phyloP scores from a whole-genome alignment of 148 eudicot genomes.

The Polygonum aviculare region DNA sequence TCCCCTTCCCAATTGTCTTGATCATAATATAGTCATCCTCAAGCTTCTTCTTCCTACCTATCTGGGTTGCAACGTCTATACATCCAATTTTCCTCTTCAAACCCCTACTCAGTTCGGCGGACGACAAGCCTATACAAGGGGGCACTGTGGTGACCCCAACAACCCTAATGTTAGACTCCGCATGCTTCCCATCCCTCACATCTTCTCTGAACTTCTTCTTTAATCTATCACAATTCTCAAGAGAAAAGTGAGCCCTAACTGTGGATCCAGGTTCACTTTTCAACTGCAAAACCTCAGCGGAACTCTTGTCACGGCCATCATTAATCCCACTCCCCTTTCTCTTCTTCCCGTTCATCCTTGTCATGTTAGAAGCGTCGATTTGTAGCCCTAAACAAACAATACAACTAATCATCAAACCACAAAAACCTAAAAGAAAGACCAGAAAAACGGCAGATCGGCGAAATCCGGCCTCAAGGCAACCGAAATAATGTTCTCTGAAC shows the following conservation, averaged over 20 bases:
- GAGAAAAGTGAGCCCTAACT: slow-evolving; percentile 50
- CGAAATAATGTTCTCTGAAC: not conserved
- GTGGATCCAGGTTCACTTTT: slow-evolving; percentile 31
- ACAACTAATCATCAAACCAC: not conserved
- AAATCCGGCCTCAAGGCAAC: not conserved
- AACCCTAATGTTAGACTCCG: slow-evolving; percentile 38
- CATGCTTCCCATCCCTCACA: slow-evolving; percentile 25
- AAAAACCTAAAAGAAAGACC: not conserved
- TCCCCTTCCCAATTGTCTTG: slow-evolving; percentile 64
- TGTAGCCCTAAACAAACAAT: slow-evolving; percentile 5
- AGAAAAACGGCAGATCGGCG: not conserved
- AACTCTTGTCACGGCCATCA: slow-evolving; percentile 13
- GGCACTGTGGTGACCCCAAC: slow-evolving; percentile 63
- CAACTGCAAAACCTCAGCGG: slow-evolving; percentile 21
- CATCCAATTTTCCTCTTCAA: slow-evolving; percentile 87
- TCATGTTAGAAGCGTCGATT: slow-evolving; percentile 9
- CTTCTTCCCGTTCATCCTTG: slow-evolving; percentile 46
- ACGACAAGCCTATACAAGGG: slow-evolving; percentile 35
- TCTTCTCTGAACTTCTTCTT: slow-evolving; percentile 63
- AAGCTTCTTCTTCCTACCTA: slow-evolving; percentile 80
- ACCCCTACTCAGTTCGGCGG: slow-evolving; percentile 44
- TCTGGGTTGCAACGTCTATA: slow-evolving; percentile 67
- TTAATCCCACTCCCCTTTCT: slow-evolving; percentile 59
- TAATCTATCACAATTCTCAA: slow-evolving; percentile 53
- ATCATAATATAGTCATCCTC: slow-evolving; percentile 58